phyloP scores from a whole-genome alignment of 495 filamentous ascomycete genomes.

The Xylaria bambusicola region DNA sequence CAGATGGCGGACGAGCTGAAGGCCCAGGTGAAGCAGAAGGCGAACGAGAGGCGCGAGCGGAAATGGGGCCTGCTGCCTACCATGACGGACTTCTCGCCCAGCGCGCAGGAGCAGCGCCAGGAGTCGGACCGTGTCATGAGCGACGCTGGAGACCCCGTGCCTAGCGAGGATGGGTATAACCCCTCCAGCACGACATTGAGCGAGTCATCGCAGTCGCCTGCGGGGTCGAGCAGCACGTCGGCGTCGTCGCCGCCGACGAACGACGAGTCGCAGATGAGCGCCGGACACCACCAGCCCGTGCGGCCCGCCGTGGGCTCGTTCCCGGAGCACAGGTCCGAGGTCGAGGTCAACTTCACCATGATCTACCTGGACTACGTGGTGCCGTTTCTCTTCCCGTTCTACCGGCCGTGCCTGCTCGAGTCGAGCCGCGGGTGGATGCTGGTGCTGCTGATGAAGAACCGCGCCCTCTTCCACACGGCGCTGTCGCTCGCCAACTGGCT shows the following conservation, averaged over 20 bases:
- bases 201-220: slow-evolving; percentile 1
- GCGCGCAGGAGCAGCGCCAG: background rate
- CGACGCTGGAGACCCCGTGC: background rate
- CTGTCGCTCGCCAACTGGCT: slow-evolving; percentile 51
- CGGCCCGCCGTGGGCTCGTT: slow-evolving; percentile 6
- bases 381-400: slow-evolving; percentile 57
- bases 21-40: slow-evolving; percentile 17
- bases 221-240: background rate
- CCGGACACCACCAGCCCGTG: too few species aligned
- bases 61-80: slow-evolving; percentile 18
- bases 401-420: slow-evolving; percentile 46
- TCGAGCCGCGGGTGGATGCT: slow-evolving; percentile 54
- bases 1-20: slow-evolving; percentile 42
- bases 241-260: background rate
- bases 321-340: slow-evolving; percentile 15
- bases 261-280: too few species aligned
- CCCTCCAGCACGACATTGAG: background rate
- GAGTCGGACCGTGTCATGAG: background rate
- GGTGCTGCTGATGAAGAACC: slow-evolving; percentile 49
- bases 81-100: slow-evolving; percentile 1
- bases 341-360: slow-evolving; percentile 31
- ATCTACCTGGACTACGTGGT: slow-evolving; percentile 55
- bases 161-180: background rate
- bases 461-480: slow-evolving; percentile 48
- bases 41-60: slow-evolving; percentile 25